Conservation (phyloP, 306 rosid genomes). For the Adenanthera pavonina region DNA sequence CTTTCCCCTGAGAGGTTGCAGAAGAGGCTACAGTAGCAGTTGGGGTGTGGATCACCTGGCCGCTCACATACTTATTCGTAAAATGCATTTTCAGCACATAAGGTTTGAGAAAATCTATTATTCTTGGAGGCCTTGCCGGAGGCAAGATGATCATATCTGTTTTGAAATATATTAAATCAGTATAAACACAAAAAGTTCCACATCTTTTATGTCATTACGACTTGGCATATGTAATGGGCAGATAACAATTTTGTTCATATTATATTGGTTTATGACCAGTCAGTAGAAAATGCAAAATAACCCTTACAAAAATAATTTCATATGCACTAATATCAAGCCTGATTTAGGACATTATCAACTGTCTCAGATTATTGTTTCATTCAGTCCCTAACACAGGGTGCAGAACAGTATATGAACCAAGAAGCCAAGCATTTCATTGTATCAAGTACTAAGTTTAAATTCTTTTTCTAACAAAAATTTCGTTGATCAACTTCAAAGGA, state of each 20-base stretch:
- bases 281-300: too few relatives aligned
- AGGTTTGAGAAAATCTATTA: constrained; percentile 76
- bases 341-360: neutral
- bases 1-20: constrained; percentile 85
- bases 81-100: constrained; percentile 90
- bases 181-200: neutral
- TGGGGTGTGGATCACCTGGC: constrained; percentile 80
- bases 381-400: neutral
- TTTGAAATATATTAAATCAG: constrained; percentile 29
- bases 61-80: constrained; percentile 78
- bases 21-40: constrained; percentile 85
- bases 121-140: constrained; percentile 66
- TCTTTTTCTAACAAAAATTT: neutral
- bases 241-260: neutral
- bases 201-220: neutral
- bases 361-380: neutral
- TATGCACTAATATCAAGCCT: constrained; percentile 8
- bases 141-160: constrained; percentile 81
- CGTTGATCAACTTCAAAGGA: neutral
- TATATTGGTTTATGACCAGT: too few relatives aligned
- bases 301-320: neutral
- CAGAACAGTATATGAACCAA: neutral
- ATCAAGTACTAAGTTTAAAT: neutral
- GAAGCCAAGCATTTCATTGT: neutral
- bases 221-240: neutral